Conservation (phyloP, 805 yeast species). For the Wickerhamiella occidentalis region DNA sequence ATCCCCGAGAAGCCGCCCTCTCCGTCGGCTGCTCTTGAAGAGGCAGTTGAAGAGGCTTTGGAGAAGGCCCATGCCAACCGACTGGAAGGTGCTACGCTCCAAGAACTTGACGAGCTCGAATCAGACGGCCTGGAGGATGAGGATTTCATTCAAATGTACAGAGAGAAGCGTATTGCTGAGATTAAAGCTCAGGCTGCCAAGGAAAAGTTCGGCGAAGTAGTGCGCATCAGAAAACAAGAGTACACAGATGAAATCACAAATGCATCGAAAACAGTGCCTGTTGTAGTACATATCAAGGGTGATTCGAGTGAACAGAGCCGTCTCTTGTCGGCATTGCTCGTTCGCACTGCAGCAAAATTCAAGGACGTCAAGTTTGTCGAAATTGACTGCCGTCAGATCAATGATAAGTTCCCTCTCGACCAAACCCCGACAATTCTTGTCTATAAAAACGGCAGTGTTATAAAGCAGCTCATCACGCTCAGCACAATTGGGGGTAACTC, state of each 20-base stretch:
- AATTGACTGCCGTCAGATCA: conserved; percentile 80
- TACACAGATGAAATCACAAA: conserved; percentile 76
- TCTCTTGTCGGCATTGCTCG: conserved; percentile 47
- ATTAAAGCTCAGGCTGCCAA: conserved; percentile 44
- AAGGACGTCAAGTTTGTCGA: conserved; percentile 83
- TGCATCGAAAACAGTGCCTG: conserved; percentile 54
- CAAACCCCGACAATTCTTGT: conserved; percentile 87
- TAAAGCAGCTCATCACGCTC: conserved; percentile 70
- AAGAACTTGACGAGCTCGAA: conserved; percentile 76
- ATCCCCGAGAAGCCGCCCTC: conserved; percentile 87
- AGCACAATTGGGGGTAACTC: conserved; percentile 76
- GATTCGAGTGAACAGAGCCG: conserved; percentile 57
- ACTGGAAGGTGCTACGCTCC: conserved; percentile 60
- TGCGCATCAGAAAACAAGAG: conserved; percentile 75
- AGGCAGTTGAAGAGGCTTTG: conserved; percentile 74
- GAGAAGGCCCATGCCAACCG: conserved; percentile 70
- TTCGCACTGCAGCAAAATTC: conserved; percentile 49
- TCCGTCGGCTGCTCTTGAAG: conserved; percentile 77
- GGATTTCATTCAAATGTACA: conserved; percentile 59
- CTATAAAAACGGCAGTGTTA: conserved; percentile 65
- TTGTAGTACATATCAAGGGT: conserved; percentile 65
- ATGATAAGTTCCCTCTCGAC: conserved; percentile 79
- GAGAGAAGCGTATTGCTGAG: conserved; percentile 66
- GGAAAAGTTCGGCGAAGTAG: conserved; percentile 60
- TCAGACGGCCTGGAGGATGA: conserved; percentile 86